Evolutionary conservation across 495 filamentous ascomycete genomes (phyloP), one percentile per base, ranked within the genome.

Genomic region (Parmelia sp.): DNA sequence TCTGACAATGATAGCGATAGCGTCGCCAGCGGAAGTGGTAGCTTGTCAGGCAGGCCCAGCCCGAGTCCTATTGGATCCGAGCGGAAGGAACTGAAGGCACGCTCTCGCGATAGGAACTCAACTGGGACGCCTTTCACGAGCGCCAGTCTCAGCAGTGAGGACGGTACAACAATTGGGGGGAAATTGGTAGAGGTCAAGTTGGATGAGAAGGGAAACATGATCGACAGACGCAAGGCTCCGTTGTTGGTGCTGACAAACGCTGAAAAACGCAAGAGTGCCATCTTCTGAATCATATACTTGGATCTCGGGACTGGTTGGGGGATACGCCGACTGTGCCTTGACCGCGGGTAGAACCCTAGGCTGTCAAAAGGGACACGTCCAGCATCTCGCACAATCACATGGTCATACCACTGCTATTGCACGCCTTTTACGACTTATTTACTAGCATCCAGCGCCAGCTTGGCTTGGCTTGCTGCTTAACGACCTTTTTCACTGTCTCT

Each of bases 1-100:
- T 77, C 89, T 49, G 91, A 93, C 66, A 88, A 88, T 64, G 92
- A 96, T 71, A 84, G 83, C 64, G 90, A 92, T 66, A 90, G 87
- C 35, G 86, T 84, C 59, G 86, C 85, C 72, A 91, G 90, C 72
- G 88, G 90, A 68, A 86, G 85, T 57, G 90, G 89, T 63, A 91
- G 88, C 69, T 80, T 92, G 62, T 89, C 89, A 7, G 90, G 90
- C 69, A 84, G 89, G 79, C 82, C 86, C 82, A 65, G 90, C 55
- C 91, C 90, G 51, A 96, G 90, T 56, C 91, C 90, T 53, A 96
- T 96, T 69, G 91, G 91, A 58, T 93, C 90, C 33, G 90, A 91
- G 78, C 85, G 87, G 68, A 86, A 86, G 71, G 80, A 80, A 64
- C 51, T 83, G 72, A 87, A 86, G 77, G 79, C 83, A 69, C 79